phyloP scores from a whole-genome alignment of 2,329 filamentous ascomycete species.

The Trichoderma guizhouense region DNA sequence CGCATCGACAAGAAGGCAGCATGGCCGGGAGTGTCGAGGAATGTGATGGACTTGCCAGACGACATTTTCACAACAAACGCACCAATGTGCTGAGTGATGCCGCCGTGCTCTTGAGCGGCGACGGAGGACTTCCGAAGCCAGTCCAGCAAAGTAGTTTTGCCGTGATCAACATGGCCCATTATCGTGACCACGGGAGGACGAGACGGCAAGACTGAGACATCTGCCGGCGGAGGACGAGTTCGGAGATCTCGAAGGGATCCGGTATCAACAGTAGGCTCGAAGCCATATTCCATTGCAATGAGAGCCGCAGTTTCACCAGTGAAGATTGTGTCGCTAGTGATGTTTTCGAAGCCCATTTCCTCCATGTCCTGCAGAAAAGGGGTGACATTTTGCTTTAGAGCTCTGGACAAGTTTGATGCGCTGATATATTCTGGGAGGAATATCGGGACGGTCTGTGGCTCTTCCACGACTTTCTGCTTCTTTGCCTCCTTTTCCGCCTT shows the following conservation, averaged over 20 bases:
- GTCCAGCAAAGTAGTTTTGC: constrained; percentile 94
- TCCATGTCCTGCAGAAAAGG: constrained; percentile 72
- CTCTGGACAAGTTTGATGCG: constrained; percentile 74
- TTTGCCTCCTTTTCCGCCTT: constrained; percentile 43
- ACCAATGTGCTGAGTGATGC: constrained; percentile 97
- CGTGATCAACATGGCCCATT: constrained; percentile 98
- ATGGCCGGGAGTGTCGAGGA: constrained; percentile 94
- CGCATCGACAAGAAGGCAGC: constrained; percentile 95
- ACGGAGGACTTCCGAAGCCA: constrained; percentile 91
- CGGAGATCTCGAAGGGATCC: constrained; percentile 67
- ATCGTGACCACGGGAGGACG: constrained; percentile 95
- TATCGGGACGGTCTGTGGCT: constrained; percentile 55
- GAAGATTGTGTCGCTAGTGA: constrained; percentile 78
- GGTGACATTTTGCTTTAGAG: constrained; percentile 67
- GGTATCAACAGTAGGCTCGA: constrained; percentile 73
- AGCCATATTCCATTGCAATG: constrained; percentile 89
- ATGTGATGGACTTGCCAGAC: constrained; percentile 86
- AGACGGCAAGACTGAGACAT: constrained; percentile 63
- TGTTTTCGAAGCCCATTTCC: constrained; percentile 85
- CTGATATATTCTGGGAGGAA: constrained; percentile 88
- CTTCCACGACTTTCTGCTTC: constrained; percentile 38
- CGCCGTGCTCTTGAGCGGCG: constrained; percentile 86
- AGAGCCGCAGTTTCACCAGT: constrained; percentile 87
- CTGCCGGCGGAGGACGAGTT: constrained; percentile 64
- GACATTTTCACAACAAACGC: constrained; percentile 90